Evolutionary conservation across 352 stramenopile genomes (phyloP).

Genomic region (Pythium periplocum): DNA sequence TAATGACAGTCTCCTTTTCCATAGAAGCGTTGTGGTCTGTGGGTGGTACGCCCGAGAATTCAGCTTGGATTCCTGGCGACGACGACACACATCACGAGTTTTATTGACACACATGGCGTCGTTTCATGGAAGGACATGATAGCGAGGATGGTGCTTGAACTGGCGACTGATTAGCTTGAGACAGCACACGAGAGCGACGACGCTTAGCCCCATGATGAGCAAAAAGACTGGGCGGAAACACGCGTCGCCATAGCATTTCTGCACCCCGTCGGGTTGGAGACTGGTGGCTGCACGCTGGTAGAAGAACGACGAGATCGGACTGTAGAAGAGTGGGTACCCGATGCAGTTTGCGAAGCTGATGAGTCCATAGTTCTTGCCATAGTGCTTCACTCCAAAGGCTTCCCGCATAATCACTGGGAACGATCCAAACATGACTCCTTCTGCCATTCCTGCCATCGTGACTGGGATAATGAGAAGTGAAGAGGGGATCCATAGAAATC

Average conservation of each 20-base stretch:
- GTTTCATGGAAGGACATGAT: constrained; percentile 9
- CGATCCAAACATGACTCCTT: constrained; percentile 77
- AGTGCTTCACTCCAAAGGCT: constrained; percentile 68
- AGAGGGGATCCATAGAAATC: constrained; percentile 50
- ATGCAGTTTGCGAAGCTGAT: constrained; percentile 78
- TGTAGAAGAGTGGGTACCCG: constrained; percentile 74
- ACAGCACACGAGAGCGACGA: constrained; percentile 45
- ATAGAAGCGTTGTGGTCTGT: too few species aligned
- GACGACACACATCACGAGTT: too few species aligned
- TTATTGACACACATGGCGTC: too few species aligned
- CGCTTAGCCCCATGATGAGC: constrained; percentile 48
- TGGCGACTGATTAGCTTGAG: constrained; percentile 29
- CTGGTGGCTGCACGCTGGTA: constrained; percentile 40
- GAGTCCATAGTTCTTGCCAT: constrained; percentile 83
- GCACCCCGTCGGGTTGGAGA: constrained; percentile 16
- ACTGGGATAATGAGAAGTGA: constrained; percentile 47
- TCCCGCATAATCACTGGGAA: constrained; percentile 82
- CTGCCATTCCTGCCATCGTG: constrained; percentile 51
- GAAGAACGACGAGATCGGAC: constrained; percentile 65
- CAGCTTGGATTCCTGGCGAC: too few species aligned
- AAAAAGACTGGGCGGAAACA: constrained; percentile 71
- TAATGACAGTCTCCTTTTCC: too few species aligned
- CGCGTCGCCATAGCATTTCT: constrained; percentile 53
- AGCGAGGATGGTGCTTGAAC: constrained; percentile 13
- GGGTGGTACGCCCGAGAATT: too few species aligned